phyloP scores from a whole-genome alignment of 2,329 filamentous ascomycete species.

The Beauveria australis region DNA sequence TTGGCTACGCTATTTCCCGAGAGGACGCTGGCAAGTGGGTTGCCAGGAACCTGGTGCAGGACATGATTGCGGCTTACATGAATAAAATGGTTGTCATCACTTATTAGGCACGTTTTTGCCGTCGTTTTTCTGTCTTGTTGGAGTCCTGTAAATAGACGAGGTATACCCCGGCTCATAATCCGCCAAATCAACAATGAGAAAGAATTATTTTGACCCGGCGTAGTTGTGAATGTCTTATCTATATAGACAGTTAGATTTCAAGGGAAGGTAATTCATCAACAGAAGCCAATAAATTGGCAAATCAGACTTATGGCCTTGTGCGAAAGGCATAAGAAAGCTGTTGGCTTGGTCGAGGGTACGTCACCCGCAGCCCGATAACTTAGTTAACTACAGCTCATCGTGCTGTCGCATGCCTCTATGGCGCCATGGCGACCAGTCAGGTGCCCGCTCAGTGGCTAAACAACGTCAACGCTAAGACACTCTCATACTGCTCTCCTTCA shows the following conservation, averaged over 20 bases:
- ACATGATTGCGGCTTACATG: slow-evolving; percentile 19
- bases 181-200: background rate
- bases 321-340: background rate
- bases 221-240: no score
- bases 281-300: background rate
- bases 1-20: slow-evolving; percentile 40
- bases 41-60: slow-evolving; percentile 29
- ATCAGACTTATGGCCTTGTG: background rate
- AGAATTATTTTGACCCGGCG: no score
- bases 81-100: slow-evolving; percentile 31
- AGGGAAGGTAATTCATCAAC: no score
- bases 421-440: background rate
- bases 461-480: background rate
- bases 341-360: background rate
- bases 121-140: background rate
- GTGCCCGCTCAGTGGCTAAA: background rate
- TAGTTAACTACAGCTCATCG: background rate
- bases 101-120: slow-evolving; percentile 17
- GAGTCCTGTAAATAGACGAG: background rate
- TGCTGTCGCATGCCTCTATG: background rate
- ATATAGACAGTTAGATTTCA: no score
- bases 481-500: background rate
- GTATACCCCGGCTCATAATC: background rate
- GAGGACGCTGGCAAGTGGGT: slow-evolving; percentile 42
- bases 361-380: background rate